Evolutionary conservation across 345 rosid genomes (phyloP).

Genomic region (sweet orange (Citrus sinensis)): DNA sequence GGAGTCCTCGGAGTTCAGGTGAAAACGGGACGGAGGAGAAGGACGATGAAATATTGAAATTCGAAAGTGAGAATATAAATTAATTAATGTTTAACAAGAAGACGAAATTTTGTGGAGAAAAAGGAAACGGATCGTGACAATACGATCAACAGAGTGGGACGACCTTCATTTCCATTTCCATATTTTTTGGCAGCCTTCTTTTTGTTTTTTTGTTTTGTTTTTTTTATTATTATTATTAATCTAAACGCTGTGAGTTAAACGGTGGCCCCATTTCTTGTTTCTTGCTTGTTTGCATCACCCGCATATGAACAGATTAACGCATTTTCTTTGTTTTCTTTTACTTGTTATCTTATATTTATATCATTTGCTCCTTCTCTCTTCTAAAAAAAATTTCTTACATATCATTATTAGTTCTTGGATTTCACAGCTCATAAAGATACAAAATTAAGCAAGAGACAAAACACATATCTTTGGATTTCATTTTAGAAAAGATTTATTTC

Average conservation of each 20-base stretch:
- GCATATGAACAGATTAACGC: neutral
- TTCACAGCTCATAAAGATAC: neutral
- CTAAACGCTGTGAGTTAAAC: too few relatives aligned
- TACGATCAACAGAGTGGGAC: slow-evolving; percentile 28
- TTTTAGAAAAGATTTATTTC: neutral
- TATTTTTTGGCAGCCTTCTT: slow-evolving; percentile 34
- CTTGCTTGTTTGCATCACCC: neutral
- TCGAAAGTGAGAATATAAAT: too few relatives aligned
- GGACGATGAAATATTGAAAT: neutral
- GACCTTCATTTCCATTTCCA: slow-evolving; percentile 34
- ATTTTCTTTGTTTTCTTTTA: slow-evolving; percentile 22
- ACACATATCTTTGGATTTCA: neutral
- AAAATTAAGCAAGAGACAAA: neutral
- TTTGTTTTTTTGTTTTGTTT: neutral
- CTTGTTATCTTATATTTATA: neutral
- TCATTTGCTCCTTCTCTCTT: neutral
- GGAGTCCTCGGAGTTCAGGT: neutral
- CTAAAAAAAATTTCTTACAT: neutral
- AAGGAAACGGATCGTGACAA: slow-evolving; percentile 34
- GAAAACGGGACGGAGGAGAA: neutral
- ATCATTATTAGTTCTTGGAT: neutral
- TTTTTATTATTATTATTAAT: too few relatives aligned
- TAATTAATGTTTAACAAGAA: neutral
- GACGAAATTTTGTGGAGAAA: slow-evolving; percentile 30
- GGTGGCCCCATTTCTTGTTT: neutral